A percentile compares a stretch with the other conserved stretches of the same genome.
phyloP scores from a whole-genome alignment of 345 rosid genomes.

The Sonneratia caseolaris region DNA sequence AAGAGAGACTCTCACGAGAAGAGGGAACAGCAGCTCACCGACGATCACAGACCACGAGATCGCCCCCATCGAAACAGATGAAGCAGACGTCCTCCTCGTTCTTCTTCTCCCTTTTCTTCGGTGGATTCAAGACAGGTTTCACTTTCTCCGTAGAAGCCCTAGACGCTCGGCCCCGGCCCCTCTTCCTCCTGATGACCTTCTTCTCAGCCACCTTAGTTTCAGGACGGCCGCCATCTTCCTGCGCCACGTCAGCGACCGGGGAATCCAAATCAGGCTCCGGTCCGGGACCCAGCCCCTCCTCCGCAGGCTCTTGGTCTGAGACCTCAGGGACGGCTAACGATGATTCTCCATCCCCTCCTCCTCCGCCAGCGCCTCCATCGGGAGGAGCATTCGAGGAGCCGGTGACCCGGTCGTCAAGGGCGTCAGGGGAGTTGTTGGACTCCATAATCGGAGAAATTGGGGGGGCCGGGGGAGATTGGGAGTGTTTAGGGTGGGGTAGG shows the following conservation, averaged over 20 bases:
- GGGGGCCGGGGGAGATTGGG: background rate
- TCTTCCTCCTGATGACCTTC: constrained; percentile 36
- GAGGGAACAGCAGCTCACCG: constrained; percentile 30
- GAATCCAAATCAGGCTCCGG: background rate
- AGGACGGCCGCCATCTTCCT: constrained; percentile 5
- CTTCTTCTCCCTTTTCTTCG: constrained; percentile 18
- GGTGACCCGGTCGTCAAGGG: background rate
- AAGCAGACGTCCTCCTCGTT: constrained; percentile 92
- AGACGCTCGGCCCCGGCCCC: constrained; percentile 81
- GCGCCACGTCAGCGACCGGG: constrained; percentile 11
- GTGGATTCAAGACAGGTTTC: constrained; percentile 11
- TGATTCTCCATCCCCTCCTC: background rate
- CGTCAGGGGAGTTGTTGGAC: background rate
- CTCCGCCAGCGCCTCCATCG: background rate
- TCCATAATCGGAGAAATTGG: background rate
- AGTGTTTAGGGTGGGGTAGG: background rate
- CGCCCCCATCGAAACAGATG: constrained; percentile 90
- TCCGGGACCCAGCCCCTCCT: background rate
- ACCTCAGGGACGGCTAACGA: background rate
- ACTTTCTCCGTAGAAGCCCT: constrained; percentile 15
- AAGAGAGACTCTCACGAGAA: background rate
- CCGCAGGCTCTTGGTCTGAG: background rate
- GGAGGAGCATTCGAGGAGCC: background rate
- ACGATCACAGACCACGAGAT: constrained; percentile 91
- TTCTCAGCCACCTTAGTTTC: constrained; percentile 13